phyloP scores from a whole-genome alignment of 352 stramenopile genomes.

The Phytopythium litorale region DNA sequence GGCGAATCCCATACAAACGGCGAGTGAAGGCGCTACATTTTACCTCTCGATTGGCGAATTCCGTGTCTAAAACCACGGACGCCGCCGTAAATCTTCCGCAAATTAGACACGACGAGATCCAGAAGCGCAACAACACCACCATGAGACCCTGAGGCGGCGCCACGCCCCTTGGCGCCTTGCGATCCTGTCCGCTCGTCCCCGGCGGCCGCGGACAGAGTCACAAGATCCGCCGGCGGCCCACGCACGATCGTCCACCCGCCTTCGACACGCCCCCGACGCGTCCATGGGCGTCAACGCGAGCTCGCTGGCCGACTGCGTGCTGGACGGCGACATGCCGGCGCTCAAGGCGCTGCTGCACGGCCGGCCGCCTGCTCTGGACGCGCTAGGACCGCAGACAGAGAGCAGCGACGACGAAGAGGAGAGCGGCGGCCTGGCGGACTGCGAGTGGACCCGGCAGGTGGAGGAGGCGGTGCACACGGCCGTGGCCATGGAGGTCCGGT shows the following conservation, averaged over 20 bases:
- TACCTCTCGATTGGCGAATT: too few relatives aligned
- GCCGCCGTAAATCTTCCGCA: too few relatives aligned
- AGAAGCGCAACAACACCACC: too few relatives aligned
- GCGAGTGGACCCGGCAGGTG: constrained; percentile 26
- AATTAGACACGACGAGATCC: too few relatives aligned
- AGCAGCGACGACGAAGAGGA: not conserved
- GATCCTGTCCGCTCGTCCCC: too few relatives aligned
- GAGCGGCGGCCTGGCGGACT: not conserved
- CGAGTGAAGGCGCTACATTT: not conserved
- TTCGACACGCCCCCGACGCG: not conserved
- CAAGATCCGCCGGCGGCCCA: too few relatives aligned
- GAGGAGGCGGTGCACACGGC: constrained; percentile 56
- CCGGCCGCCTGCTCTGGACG: not conserved
- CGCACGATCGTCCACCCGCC: not conserved
- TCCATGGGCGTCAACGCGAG: constrained; percentile 1
- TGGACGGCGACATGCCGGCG: constrained; percentile 45
- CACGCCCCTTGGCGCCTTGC: too few relatives aligned
- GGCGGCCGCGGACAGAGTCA: too few relatives aligned
- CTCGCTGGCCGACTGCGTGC: constrained; percentile 42
- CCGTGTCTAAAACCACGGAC: not conserved
- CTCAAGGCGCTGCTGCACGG: constrained; percentile 38
- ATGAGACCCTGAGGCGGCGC: too few relatives aligned
- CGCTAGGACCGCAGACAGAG: too few relatives aligned
- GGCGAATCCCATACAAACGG: not conserved
- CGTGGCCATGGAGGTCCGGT: constrained; percentile 50